Evolutionary conservation across 352 stramenopile species (phyloP).

Genomic region (Globisporangium perplexum): DNA sequence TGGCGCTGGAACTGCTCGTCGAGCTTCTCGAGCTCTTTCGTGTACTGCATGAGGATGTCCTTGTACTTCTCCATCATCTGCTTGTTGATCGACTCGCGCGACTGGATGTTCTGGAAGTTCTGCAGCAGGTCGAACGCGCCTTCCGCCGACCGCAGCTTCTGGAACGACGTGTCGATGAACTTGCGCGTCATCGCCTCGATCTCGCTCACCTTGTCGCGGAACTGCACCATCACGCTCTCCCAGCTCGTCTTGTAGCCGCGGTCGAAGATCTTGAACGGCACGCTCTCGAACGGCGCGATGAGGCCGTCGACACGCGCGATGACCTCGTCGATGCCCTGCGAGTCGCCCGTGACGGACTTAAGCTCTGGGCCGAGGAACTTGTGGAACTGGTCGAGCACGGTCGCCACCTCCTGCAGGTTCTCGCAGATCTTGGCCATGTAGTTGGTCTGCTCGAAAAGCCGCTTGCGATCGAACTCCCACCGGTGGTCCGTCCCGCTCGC

Average conservation of each 20-base stretch:
- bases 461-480: slow-evolving; percentile 95
- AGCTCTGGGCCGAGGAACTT: slow-evolving; percentile 95
- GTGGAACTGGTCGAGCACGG: slow-evolving; percentile 93
- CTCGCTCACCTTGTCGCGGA: slow-evolving; percentile 90
- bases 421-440: slow-evolving; percentile 96
- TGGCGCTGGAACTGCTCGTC: slow-evolving; percentile 86
- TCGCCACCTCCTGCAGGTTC: slow-evolving; percentile 91
- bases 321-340: slow-evolving; percentile 92
- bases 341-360: slow-evolving; percentile 94
- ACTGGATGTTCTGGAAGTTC: slow-evolving; percentile 96
- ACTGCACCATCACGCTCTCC: slow-evolving; percentile 93
- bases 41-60: slow-evolving; percentile 95
- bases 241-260: slow-evolving; percentile 92
- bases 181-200: slow-evolving; percentile 94
- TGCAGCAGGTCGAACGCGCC: slow-evolving; percentile 95
- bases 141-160: slow-evolving; percentile 93
- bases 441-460: slow-evolving; percentile 94
- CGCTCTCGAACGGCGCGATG: slow-evolving; percentile 83
- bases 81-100: slow-evolving; percentile 94
- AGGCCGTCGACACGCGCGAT: slow-evolving; percentile 84
- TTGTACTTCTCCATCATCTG: slow-evolving; percentile 97
- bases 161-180: slow-evolving; percentile 95
- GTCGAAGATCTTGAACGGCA: slow-evolving; percentile 94
- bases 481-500: slow-evolving; percentile 91
- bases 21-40: slow-evolving; percentile 91